Base-by-base conservation (phyloP, 2,329 filamentous ascomycete genomes). In the Pseudogymnoascus sp. region DNA sequence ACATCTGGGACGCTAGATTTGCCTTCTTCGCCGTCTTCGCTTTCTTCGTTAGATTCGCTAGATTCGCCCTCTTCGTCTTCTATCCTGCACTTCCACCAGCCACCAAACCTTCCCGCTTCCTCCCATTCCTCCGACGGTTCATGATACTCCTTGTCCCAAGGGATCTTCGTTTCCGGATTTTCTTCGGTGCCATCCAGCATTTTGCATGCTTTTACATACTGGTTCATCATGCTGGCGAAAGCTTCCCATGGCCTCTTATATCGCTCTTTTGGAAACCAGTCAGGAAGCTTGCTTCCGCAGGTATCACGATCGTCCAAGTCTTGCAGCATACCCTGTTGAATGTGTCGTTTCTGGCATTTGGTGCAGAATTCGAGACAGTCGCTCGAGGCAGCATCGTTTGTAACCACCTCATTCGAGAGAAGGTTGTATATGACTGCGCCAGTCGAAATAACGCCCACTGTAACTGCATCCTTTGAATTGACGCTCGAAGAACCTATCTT, bases 21-120 rank as follows among this genome's bases (percentile, higher is more conserved):
- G 60, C 65, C 4, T 35, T 35, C 8, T 64, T 63, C 5, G 66
- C 67, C n/a, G 64, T 29, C 10, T 25, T 62, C 48, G 10, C 13
- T 15, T 12, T 61, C 66, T 10, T 21, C 21, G 21, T 21, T 21
- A 21, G 21, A 21, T 21, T 21, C 21, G 21, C 21, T 21, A 21
- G 21, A 21, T 21, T 21, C 21, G 21, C 67, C n/a, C 63, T 29
- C 10, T 25, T 62, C 48, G 10, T 15, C 25, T 12, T 61, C 66
- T 10, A 6, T 62, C 31, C 68, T 59, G 31, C 70, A 72, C 39
- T 65, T 69, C 69, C 69, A 70, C 69, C 69, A 72, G 3, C 65
- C 66, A 5, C 33, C 52, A 21, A 60, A 45, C 6, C 65, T 62
- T 21, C 68, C 66, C 9, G 64, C 27, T 4, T 61, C 58, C 58